Percentiles rank a stretch among this genome's conserved stretches.
Conservation (phyloP, 352 stramenopile species). For the Phytophthora nicotianae region DNA sequence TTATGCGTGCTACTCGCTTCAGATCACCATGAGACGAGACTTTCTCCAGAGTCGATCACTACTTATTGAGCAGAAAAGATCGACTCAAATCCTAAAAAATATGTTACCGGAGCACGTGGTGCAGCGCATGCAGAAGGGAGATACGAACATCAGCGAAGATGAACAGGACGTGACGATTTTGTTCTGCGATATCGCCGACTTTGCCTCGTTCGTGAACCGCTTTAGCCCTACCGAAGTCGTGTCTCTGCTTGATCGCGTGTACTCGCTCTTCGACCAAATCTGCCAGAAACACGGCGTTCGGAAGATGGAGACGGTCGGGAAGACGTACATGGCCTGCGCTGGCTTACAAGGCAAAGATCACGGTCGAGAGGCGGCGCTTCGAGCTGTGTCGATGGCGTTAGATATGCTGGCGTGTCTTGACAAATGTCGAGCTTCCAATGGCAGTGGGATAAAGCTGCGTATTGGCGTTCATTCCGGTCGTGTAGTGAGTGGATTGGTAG, state of each 20-base stretch:
- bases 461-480: constrained; percentile 92
- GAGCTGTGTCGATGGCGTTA: constrained; percentile 74
- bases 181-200: constrained; percentile 88
- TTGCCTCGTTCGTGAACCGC: constrained; percentile 78
- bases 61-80: constrained; percentile 77
- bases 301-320: constrained; percentile 94
- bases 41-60: constrained; percentile 84
- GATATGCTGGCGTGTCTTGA: constrained; percentile 79
- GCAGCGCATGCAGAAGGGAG: constrained; percentile 83
- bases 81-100: constrained; percentile 86
- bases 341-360: constrained; percentile 85
- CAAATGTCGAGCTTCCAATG: constrained; percentile 75
- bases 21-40: constrained; percentile 83
- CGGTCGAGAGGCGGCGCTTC: constrained; percentile 72
- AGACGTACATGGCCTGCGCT: constrained; percentile 91
- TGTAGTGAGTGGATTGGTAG: constrained; percentile 88
- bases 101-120: constrained; percentile 87
- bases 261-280: constrained; percentile 92
- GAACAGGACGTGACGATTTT: constrained; percentile 89
- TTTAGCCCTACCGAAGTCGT: constrained; percentile 80
- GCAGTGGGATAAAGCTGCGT: constrained; percentile 87
- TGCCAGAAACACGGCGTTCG: constrained; percentile 90
- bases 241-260: constrained; percentile 91
- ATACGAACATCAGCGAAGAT: constrained; percentile 84
- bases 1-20: constrained; percentile 82